Conservation (phyloP, 1,284 basidiomycete genomes). For the Ustilago loliicola region DNA sequence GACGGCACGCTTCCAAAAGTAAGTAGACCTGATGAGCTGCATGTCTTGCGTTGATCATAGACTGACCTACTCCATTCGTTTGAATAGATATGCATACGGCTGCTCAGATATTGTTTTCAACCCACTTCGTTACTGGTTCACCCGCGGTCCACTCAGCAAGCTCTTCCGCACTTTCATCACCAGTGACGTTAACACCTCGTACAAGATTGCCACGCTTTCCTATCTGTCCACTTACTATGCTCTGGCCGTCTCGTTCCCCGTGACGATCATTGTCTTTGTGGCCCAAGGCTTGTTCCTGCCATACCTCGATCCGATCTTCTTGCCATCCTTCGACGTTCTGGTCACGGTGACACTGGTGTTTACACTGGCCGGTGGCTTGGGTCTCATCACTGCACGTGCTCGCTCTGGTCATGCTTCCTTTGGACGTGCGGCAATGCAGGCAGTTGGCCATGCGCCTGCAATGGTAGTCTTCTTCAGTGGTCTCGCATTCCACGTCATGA, state of each 20-base stretch:
- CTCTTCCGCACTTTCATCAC: constrained; percentile 82
- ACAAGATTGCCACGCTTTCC: constrained; percentile 78
- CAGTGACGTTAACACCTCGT: constrained; percentile 74
- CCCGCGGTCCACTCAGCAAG: constrained; percentile 80
- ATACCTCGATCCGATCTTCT: constrained; percentile 77
- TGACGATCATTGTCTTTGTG: constrained; percentile 80
- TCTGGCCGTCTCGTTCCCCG: constrained; percentile 78
- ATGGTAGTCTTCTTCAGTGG: constrained; percentile 45
- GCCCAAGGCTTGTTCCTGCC: constrained; percentile 78
- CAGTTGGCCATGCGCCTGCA: constrained; percentile 82
- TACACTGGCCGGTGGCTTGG: constrained; percentile 79
- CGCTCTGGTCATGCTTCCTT: constrained; percentile 78
- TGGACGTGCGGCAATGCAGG: constrained; percentile 76
- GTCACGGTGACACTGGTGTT: constrained; percentile 83
- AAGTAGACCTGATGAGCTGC: too few relatives aligned
- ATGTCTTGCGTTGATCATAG: constrained; percentile 80
- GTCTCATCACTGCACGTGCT: constrained; percentile 80
- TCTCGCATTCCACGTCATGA: constrained; percentile 73
- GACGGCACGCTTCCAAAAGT: constrained; percentile 87
- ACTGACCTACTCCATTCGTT: too few relatives aligned
- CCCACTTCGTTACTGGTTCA: constrained; percentile 78
- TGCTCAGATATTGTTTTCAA: constrained; percentile 59
- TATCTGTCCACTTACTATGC: constrained; percentile 86
- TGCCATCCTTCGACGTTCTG: constrained; percentile 77
- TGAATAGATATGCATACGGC: too few relatives aligned